Evolutionary conservation across 345 rosid species (phyloP), one percentile per base, ranked within the genome.

Genomic region (Aurinia saxatilis): DNA sequence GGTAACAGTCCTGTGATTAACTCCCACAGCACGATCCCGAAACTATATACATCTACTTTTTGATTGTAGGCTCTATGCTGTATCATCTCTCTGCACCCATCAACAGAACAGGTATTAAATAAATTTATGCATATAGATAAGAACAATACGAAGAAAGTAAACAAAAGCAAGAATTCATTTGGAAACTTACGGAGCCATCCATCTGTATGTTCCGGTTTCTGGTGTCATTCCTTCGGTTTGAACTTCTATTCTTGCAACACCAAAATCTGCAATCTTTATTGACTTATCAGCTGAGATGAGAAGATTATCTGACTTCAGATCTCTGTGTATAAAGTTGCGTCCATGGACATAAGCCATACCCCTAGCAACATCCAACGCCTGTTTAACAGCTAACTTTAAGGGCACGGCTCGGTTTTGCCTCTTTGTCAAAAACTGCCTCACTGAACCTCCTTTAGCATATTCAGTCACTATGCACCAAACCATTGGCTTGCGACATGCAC

Each of bases 21-120:
- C 73, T 81, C 85, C 85, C 85, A 81, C 31, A 81, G 68, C 10
- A 81, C 85, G 7, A 78, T 74, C 40, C 85, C 85, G 16, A 81
- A 81, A 65, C 85, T 81, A 10, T 78, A 81, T 39, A 81, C 82
- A 55, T 81, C 85, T 19, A 78, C 85, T 17, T 78, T 81, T 14
- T 78, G 82, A 2, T 77, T 76, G 78, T 78, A 81, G 27, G 80
- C 65, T 73, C 80, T 61, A 37, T 76, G 85, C 65, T 78, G 82
- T 39, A 78, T 81, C 82, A 81, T 78, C 73, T 81, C 81, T 49
- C 82, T 81, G 81, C 58, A 73, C 11, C 45, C 59, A 52, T 39
- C 40, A 48, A 62, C 31, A 56, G 0, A 54, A 61, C 10, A 18
- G 36, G 44, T 2, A 38, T 7, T 21, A 18, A 59, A 50, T 5